Percentiles rank a stretch among this genome's conserved stretches.
Conservation (phyloP, 345 rosid species). For the Salix exigua region DNA sequence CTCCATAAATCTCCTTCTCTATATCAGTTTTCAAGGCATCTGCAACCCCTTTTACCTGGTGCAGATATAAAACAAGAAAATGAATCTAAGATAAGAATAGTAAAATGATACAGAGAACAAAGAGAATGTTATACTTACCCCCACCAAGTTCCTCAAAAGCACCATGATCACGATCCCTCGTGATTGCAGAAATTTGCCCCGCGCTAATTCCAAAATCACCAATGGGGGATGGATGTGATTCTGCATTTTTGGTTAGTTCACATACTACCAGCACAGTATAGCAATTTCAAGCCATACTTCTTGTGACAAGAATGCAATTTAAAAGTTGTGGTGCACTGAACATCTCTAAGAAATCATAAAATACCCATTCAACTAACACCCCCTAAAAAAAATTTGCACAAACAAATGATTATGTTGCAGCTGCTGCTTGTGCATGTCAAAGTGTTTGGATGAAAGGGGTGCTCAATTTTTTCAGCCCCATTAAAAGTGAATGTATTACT, state of each 20-base stretch:
- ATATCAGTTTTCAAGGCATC: constrained; percentile 50
- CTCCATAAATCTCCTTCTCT: constrained; percentile 61
- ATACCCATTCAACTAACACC: not conserved
- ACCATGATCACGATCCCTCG: constrained; percentile 63
- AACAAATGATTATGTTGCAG: too few relatives aligned
- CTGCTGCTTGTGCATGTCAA: not conserved
- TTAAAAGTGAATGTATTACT: not conserved
- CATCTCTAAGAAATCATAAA: not conserved
- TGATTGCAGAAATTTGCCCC: constrained; percentile 74
- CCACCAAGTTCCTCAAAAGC: constrained; percentile 66
- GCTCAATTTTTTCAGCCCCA: not conserved
- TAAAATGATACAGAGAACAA: not conserved
- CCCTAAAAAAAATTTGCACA: not conserved
- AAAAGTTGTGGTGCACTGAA: not conserved
- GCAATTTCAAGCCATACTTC: not conserved
- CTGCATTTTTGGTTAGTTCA: not conserved
- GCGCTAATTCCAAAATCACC: constrained; percentile 65
- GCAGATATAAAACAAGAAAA: constrained; percentile 15
- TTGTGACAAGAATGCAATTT: not conserved
- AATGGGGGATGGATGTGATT: constrained; percentile 27
- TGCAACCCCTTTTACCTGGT: constrained; percentile 73
- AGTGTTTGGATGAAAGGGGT: not conserved
- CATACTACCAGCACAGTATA: not conserved
- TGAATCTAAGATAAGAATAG: not conserved
- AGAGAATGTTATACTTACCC: constrained; percentile 35